Percentiles rank a stretch among this genome's conserved stretches.
These are phyloP conservation scores for Boletellus sp. DNA, from an alignment of 768 basidiomycete species.

Conservation along the genomic window DNA sequence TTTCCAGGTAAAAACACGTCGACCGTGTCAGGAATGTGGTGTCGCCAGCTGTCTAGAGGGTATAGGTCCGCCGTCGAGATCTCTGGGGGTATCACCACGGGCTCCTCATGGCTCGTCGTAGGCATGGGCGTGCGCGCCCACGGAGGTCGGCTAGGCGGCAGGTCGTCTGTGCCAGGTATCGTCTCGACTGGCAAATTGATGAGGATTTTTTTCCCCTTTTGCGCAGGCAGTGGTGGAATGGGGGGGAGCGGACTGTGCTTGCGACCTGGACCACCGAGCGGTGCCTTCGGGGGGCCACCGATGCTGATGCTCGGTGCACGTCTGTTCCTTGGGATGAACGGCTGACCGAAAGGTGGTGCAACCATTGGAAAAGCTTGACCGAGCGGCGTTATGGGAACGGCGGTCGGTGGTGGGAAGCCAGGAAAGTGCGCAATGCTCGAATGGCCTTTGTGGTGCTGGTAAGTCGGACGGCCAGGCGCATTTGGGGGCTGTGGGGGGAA, in stretches of 20 bases:
- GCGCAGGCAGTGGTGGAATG: slow-evolving; percentile 28
- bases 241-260: slow-evolving; percentile 66
- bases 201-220: slow-evolving; percentile 60
- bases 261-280: slow-evolving; percentile 73
- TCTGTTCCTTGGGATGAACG: slow-evolving; percentile 59
- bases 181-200: slow-evolving; percentile 78
- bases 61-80: slow-evolving; percentile 48
- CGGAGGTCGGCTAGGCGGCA: slow-evolving; percentile 39
- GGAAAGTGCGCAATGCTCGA: slow-evolving; percentile 65
- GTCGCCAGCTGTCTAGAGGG: slow-evolving; percentile 63
- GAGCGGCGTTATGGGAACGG: slow-evolving; percentile 60
- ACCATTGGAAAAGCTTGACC: slow-evolving; percentile 54
- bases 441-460: slow-evolving; percentile 48
- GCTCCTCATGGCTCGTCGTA: slow-evolving; percentile 32
- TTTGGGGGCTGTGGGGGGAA: slow-evolving; percentile 50
- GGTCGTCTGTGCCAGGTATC: slow-evolving; percentile 32
- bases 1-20: slow-evolving; percentile 84
- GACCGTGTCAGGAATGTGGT: slow-evolving; percentile 57
- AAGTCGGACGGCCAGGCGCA: slow-evolving; percentile 48
- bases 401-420: slow-evolving; percentile 52
- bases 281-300: slow-evolving; percentile 87
- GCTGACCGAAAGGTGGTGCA: slow-evolving; percentile 42
- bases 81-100: slow-evolving; percentile 29
- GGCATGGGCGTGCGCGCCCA: slow-evolving; percentile 64
- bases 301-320: slow-evolving; percentile 65